These are phyloP conservation scores for Skeletonema tropicum DNA, from an alignment of 108 stramenopile species.

Conservation along the genomic window DNA sequence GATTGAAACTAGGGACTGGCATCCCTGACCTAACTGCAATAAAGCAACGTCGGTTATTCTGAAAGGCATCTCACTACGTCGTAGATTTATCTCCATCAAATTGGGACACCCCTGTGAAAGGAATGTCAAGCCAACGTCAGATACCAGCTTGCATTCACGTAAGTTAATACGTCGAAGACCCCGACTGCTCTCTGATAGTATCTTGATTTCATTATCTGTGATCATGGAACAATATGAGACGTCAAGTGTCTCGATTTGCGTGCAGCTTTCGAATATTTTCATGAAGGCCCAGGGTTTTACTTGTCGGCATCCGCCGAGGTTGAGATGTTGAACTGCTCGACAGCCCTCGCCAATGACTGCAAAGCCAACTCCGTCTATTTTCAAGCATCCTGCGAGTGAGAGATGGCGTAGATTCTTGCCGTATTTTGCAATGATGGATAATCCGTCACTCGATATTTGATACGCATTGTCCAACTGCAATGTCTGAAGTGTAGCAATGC, in stretches of 20 bases:
- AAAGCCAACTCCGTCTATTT: constrained; percentile 47
- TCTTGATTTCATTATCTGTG: constrained; percentile 51
- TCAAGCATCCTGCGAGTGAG: constrained; percentile 49
- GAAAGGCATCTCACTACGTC: constrained; percentile 48
- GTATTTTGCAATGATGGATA: constrained; percentile 21
- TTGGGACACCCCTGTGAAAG: constrained; percentile 45
- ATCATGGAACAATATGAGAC: constrained; percentile 47
- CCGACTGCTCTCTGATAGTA: constrained; percentile 28
- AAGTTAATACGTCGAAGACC: constrained; percentile 40
- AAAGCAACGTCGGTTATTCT: constrained; percentile 60
- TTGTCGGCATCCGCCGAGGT: constrained; percentile 49
- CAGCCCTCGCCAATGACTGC: constrained; percentile 48
- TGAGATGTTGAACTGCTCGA: constrained; percentile 29
- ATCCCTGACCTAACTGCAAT: constrained; percentile 50
- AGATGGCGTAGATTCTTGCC: constrained; percentile 35
- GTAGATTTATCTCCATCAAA: constrained; percentile 40
- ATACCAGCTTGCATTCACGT: constrained; percentile 48
- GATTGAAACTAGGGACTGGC: constrained; percentile 26
- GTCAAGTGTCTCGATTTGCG: constrained; percentile 34
- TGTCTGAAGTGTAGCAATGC: constrained; percentile 15
- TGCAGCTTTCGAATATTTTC: constrained; percentile 60
- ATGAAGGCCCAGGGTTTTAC: constrained; percentile 54
- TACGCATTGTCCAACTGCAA: constrained; percentile 41
- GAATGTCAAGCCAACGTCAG: constrained; percentile 49
- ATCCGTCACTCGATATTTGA: constrained; percentile 32